Conservation (phyloP, 1,284 basidiomycete species). For the Trichosporon asahii region DNA sequence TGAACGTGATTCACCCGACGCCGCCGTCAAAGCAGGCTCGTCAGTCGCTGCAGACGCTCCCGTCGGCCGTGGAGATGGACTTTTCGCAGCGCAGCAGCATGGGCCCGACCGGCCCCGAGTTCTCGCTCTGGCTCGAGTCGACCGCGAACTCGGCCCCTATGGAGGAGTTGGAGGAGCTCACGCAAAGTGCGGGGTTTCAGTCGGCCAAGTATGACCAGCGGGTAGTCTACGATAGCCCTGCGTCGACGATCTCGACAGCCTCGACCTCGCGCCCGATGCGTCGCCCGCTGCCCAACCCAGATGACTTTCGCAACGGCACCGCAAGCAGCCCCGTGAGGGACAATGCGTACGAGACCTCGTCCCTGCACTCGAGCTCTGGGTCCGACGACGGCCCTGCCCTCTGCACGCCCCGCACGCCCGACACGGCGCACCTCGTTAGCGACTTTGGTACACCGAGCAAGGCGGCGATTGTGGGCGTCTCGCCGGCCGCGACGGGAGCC, state of each 20-base stretch:
- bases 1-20: slow-evolving; percentile 1
- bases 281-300: neutral
- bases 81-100: slow-evolving; percentile 2
- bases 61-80: neutral
- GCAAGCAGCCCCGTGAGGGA: neutral
- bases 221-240: neutral
- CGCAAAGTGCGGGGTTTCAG: neutral
- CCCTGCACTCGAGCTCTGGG: slow-evolving; percentile 4
- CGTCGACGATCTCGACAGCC: neutral
- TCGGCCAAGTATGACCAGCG: slow-evolving; percentile 2
- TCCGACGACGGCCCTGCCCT: slow-evolving; percentile 18
- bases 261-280: slow-evolving; percentile 2
- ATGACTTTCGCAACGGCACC: neutral
- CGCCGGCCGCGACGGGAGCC: neutral
- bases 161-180: slow-evolving; percentile 12
- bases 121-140: slow-evolving; percentile 7
- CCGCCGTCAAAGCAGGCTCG: neutral
- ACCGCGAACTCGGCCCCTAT: slow-evolving; percentile 12
- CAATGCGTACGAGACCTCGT: slow-evolving; percentile 9
- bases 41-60: neutral
- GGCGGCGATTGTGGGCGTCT: neutral
- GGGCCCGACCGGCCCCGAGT: slow-evolving; percentile 1
- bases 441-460: slow-evolving; percentile 1
- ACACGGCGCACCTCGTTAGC: slow-evolving; percentile 14
- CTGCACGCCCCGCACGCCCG: slow-evolving; percentile 23